Conservation (phyloP, 345 rosid genomes). For the Ailanthus altissimus region DNA sequence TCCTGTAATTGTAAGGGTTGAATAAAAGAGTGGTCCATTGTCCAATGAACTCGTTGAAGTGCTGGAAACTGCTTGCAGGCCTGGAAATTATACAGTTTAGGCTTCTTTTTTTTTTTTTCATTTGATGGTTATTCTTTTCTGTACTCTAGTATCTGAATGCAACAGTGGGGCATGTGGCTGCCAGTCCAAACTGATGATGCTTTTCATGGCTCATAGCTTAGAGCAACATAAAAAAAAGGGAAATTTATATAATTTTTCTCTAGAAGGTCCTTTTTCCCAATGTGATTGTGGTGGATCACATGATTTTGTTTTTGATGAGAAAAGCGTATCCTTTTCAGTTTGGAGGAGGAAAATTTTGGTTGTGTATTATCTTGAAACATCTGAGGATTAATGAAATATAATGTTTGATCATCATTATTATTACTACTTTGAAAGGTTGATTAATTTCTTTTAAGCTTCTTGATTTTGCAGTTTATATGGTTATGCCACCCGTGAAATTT, state of each 20-base stretch:
- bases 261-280: background rate
- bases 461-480: too few species aligned
- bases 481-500: background rate
- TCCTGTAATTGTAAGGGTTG: background rate
- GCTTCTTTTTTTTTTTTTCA: background rate
- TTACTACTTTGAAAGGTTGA: too few species aligned
- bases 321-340: slow-evolving; percentile 22
- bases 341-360: background rate
- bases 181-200: background rate
- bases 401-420: background rate
- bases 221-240: slow-evolving; percentile 12
- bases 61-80: slow-evolving; percentile 16
- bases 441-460: too few species aligned
- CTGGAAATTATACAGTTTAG: slow-evolving; percentile 18
- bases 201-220: background rate
- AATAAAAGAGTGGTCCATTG: slow-evolving; percentile 30
- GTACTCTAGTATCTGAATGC: slow-evolving; percentile 1
- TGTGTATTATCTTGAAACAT: slow-evolving; percentile 15
- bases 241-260: slow-evolving; percentile 9
- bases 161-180: slow-evolving; percentile 9
- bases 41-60: background rate
- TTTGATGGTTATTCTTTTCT: slow-evolving; percentile 10
- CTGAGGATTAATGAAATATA: slow-evolving; percentile 14
- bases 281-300: slow-evolving; percentile 2
- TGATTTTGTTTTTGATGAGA: slow-evolving; percentile 19